Evolutionary conservation across 768 basidiomycete species (phyloP).

Genomic region (Leccinum obscurum): DNA sequence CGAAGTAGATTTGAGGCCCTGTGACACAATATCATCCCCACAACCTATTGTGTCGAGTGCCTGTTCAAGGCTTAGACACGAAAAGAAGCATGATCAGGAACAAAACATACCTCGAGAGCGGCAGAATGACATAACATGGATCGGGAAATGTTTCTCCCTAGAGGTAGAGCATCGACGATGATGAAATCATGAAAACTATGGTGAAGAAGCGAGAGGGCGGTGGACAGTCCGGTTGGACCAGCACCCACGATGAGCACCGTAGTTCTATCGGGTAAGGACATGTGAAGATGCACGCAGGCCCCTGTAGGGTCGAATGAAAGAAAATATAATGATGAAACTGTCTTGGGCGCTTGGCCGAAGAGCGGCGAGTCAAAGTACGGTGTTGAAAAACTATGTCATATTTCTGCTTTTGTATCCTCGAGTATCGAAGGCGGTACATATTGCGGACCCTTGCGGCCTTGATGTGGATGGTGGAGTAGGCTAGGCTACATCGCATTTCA

Average conservation of each 20-base stretch:
- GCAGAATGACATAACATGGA: conserved; percentile 48
- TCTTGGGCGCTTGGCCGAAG: no score
- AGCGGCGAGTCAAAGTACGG: no score
- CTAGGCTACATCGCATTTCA: no score
- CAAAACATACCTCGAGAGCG: not conserved
- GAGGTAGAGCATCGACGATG: conserved; percentile 40
- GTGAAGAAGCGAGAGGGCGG: conserved; percentile 46
- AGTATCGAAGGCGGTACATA: no score
- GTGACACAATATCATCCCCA: conserved; percentile 37
- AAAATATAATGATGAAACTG: no score
- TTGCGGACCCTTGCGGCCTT: no score
- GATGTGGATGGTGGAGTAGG: no score
- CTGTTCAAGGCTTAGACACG: conserved; percentile 37
- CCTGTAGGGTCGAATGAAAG: no score
- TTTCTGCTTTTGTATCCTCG: no score
- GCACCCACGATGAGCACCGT: conserved; percentile 51
- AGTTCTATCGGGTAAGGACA: conserved; percentile 36
- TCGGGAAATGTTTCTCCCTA: conserved; percentile 41
- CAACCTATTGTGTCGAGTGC: conserved; percentile 46
- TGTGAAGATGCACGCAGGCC: not conserved
- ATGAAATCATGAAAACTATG: conserved; percentile 43
- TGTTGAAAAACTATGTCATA: no score
- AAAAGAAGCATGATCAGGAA: not conserved
- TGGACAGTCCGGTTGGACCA: conserved; percentile 48
- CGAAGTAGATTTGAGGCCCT: conserved; percentile 34